A percentile compares a stretch with the other conserved stretches of the same genome.
Conservation (phyloP, 2,329 filamentous ascomycete species). For the Neospermospora avenae region DNA sequence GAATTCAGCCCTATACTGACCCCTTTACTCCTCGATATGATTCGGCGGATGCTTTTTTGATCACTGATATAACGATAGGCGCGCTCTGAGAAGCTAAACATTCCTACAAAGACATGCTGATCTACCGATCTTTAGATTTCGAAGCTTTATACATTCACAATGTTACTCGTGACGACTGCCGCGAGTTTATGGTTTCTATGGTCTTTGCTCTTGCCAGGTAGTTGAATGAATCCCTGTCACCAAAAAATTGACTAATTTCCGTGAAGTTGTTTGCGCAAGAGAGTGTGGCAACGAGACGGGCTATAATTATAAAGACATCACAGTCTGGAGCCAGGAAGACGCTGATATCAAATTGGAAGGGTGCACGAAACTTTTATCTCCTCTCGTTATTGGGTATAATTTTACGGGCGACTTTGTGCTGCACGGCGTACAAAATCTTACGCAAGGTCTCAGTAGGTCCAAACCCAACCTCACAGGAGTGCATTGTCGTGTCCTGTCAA, state of each 20-base stretch:
- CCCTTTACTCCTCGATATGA: too few relatives aligned
- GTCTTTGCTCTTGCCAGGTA: neutral
- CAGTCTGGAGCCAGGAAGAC: neutral
- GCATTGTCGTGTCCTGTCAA: neutral
- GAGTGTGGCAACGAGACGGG: neutral
- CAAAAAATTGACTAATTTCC: neutral
- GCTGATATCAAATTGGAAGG: slow-evolving; percentile 1
- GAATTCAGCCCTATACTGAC: too few relatives aligned
- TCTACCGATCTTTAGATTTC: too few relatives aligned
- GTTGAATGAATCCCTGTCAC: neutral
- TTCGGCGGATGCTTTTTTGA: too few relatives aligned
- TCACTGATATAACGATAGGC: too few relatives aligned
- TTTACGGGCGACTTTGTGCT: neutral
- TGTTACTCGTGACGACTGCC: neutral
- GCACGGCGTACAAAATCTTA: neutral
- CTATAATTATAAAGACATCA: neutral
- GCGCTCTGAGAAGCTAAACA: too few relatives aligned
- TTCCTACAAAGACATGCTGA: too few relatives aligned
- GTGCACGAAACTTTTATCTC: neutral
- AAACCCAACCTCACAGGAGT: neutral
- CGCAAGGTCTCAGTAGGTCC: neutral
- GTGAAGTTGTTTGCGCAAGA: neutral
- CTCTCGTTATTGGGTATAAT: neutral
- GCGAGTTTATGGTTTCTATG: neutral
- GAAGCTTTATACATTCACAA: too few relatives aligned